Conservation (phyloP, 352 stramenopile species). For the Globisporangium irregulare region DNA sequence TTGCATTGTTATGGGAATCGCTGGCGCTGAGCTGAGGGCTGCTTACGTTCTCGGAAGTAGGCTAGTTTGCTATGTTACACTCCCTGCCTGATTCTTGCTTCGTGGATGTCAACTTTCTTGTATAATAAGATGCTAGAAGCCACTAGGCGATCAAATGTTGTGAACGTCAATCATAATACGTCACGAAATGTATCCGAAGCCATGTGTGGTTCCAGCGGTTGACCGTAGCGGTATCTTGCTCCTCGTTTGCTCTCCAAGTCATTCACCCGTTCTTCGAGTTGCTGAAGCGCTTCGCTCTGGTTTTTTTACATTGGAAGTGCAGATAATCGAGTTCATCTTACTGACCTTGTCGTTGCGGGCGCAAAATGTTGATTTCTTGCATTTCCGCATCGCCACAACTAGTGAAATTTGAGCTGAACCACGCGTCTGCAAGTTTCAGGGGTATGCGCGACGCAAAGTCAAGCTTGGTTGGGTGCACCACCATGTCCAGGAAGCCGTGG, state of each 20-base stretch:
- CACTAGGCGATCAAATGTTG: no score
- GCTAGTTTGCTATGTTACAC: no score
- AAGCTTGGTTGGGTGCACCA: conserved; percentile 54
- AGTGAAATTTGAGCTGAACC: conserved; percentile 22
- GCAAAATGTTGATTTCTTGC: not conserved
- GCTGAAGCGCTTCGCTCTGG: not conserved
- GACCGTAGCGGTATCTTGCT: not conserved
- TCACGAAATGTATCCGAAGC: no score
- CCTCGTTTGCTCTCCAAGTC: not conserved
- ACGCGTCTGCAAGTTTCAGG: conserved; percentile 56
- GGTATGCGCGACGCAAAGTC: conserved; percentile 56
- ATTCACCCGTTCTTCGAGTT: not conserved
- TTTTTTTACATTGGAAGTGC: not conserved
- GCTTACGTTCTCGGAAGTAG: no score
- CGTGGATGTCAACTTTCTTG: no score
- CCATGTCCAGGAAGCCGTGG: conserved; percentile 72
- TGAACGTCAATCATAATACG: no score
- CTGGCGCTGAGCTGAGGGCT: no score
- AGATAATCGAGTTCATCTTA: not conserved
- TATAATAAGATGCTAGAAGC: no score
- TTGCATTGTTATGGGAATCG: no score
- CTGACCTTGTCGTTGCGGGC: not conserved
- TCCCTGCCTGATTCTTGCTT: no score
- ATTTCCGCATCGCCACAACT: not conserved
- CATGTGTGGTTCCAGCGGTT: no score